These are phyloP conservation scores for Sanghuangporus weigelae DNA, from an alignment of 1,284 basidiomycete species.

Conservation along the genomic window DNA sequence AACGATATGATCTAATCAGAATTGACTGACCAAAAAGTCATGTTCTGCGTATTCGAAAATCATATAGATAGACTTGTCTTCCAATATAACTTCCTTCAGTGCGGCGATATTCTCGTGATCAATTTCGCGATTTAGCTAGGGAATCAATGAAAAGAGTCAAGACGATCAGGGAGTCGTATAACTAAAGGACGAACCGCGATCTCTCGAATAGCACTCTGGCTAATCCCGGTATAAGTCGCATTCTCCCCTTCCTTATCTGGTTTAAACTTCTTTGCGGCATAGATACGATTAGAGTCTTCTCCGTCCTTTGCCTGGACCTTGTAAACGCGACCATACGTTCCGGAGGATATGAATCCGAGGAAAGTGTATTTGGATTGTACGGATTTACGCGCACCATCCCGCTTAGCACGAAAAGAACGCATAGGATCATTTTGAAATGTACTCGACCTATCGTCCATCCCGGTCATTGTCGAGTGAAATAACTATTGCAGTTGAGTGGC, in stretches of 20 bases:
- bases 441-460: constrained; percentile 31
- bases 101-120: constrained; percentile 90
- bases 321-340: constrained; percentile 97
- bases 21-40: constrained; percentile 78
- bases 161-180: neutral
- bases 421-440: constrained; percentile 63
- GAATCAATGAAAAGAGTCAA: neutral
- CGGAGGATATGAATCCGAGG: constrained; percentile 95
- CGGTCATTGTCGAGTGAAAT: constrained; percentile 10
- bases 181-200: constrained; percentile 68
- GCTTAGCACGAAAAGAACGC: constrained; percentile 78
- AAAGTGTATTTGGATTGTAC: constrained; percentile 86
- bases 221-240: constrained; percentile 92
- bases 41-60: constrained; percentile 99
- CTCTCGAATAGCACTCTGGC: constrained; percentile 94
- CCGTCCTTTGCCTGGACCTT: constrained; percentile 79
- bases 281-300: constrained; percentile 58
- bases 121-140: constrained; percentile 88
- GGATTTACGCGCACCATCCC: constrained; percentile 60
- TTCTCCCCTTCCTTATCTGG: constrained; percentile 97
- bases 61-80: constrained; percentile 98
- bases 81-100: constrained; percentile 90
- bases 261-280: constrained; percentile 99
- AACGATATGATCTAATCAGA: neutral
- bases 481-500: too few relatives aligned